Base-by-base conservation (phyloP, 2,329 filamentous ascomycete genomes). In the Teratosphaeria nubilosa region DNA sequence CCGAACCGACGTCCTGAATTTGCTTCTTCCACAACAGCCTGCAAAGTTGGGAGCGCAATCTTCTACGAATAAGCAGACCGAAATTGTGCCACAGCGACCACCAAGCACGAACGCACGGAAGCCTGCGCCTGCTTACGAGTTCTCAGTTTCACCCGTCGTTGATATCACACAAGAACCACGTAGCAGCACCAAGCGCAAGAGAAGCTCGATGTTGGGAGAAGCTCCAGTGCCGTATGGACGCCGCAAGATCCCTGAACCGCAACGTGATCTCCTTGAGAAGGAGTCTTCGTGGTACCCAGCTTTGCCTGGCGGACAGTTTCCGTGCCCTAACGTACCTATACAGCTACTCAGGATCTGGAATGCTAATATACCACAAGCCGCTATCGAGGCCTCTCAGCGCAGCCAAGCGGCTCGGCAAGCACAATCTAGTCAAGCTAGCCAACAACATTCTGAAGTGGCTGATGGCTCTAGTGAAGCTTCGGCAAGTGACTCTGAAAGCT, bases 181-280 rank as follows among this genome's bases (percentile, higher is more conserved):
- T 10, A 48, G 20, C 20, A 53, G 37, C 3, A 53, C 25, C 34
- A 58, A 56, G 52, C 55, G 32, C 16, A 57, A 53, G 32, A 14
- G n/a, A 45, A 51, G n/a, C 24, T 25, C 41, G 61, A 48, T n/a
- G 27, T 31, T 9, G 16, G 50, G 5, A 22, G n/a, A 54, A 22
- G 11, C 31, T 48, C 20, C 41, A 20, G 41, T 58, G 24, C 60
- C 60, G 25, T 68, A 70, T 55, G 63, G 63, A 14, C 64, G 67
- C 2, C 59, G 61, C 25, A 68, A 58, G 31, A 70, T 75, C 5
- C 74, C 78, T 1, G 71, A 68, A 27, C 74, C 79, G 16, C 84
- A 86, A 63, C 65, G 69, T 51, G 63, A 71, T 9, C 70, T 86
- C 5, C 69, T 86, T 1, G 73, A 77, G 5, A 67, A 73, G 11